These are phyloP conservation scores for Misopates orontium DNA, from an alignment of 257 asterid species.

Conservation along the genomic window DNA sequence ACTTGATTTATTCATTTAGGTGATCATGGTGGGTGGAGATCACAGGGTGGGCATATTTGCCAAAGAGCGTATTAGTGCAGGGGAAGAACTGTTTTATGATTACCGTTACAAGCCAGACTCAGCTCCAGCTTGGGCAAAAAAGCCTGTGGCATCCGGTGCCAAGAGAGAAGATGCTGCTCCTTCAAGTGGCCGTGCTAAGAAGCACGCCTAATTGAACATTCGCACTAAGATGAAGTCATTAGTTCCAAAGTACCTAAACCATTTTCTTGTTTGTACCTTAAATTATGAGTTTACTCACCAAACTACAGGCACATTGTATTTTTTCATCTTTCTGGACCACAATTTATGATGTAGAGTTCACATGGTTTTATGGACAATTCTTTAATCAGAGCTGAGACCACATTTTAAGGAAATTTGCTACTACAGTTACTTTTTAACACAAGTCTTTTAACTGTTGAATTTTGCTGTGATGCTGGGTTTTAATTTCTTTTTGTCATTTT, in stretches of 20 bases:
- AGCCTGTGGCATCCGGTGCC: constrained; percentile 72
- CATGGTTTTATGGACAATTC: constrained; percentile 14
- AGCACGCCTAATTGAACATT: constrained; percentile 34
- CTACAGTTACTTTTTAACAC: background rate
- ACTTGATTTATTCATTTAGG: constrained; percentile 41
- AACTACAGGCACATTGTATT: constrained; percentile 19
- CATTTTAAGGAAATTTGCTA: background rate
- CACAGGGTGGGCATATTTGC: constrained; percentile 95
- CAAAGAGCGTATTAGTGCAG: constrained; percentile 71
- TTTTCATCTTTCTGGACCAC: background rate
- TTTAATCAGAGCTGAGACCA: background rate
- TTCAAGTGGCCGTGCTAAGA: constrained; percentile 47
- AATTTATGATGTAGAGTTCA: constrained; percentile 35
- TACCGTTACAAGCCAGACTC: constrained; percentile 75
- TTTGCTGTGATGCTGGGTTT: background rate
- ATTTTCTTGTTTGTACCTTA: constrained; percentile 34
- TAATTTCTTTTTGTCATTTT: background rate
- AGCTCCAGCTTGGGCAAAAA: constrained; percentile 90
- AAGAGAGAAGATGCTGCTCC: constrained; percentile 47
- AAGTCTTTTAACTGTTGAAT: background rate
- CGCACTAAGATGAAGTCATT: constrained; percentile 26
- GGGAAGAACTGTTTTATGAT: constrained; percentile 89
- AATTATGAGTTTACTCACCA: constrained; percentile 34
- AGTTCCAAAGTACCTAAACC: constrained; percentile 38
- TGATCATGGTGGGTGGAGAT: constrained; percentile 88